Conservation (phyloP, 2,329 filamentous ascomycete species). For the Aplosporella prunicola region DNA sequence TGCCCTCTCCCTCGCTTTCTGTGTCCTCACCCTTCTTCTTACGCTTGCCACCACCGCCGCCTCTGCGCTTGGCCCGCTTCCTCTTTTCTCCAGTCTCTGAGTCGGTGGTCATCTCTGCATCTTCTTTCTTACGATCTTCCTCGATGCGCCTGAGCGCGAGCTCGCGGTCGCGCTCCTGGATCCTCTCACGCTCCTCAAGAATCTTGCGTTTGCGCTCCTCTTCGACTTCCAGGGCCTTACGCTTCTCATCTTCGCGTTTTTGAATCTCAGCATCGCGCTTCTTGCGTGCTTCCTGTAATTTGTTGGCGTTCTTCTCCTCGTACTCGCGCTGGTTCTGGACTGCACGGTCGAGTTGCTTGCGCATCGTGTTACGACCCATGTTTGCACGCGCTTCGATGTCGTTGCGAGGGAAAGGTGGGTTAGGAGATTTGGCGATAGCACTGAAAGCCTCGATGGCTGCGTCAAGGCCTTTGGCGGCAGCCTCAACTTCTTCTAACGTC, state of each 20-base stretch:
- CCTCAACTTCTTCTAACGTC: constrained; percentile 69
- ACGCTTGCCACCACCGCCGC: constrained; percentile 36
- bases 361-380: constrained; percentile 94
- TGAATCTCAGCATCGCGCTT: constrained; percentile 71
- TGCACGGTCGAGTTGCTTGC: constrained; percentile 79
- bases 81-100: constrained; percentile 72
- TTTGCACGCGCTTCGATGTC: constrained; percentile 92
- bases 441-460: constrained; percentile 66
- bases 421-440: constrained; percentile 50
- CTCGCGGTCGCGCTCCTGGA: constrained; percentile 63
- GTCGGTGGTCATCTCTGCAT: constrained; percentile 53
- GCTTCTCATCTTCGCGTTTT: constrained; percentile 66
- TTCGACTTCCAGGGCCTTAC: constrained; percentile 58
- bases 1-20: constrained; percentile 37
- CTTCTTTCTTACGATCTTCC: constrained; percentile 57
- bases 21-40: constrained; percentile 54
- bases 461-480: constrained; percentile 71
- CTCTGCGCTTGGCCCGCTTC: constrained; percentile 51
- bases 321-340: constrained; percentile 80
- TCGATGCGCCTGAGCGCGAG: constrained; percentile 62
- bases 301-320: constrained; percentile 84
- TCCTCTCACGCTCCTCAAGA: constrained; percentile 72
- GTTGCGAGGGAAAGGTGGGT: constrained; percentile 77
- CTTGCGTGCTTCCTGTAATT: constrained; percentile 70
- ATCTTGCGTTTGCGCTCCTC: constrained; percentile 70